Base-by-base conservation (phyloP, 202 grass and related monocot species). In the Bolboschoenoplectus hybrid region DNA sequence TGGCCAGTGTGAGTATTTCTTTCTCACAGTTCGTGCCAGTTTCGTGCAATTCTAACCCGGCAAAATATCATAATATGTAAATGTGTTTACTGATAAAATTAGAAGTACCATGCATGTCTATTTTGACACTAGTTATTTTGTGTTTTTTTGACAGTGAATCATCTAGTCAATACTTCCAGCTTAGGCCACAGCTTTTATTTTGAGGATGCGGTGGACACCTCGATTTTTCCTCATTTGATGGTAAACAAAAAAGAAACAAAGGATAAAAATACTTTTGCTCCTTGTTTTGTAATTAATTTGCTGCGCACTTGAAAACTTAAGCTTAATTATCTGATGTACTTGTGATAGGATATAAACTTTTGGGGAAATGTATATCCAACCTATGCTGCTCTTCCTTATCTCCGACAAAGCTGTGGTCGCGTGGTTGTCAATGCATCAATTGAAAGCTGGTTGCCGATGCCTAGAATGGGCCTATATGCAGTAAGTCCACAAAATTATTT, bases 351-450 rank as follows among this genome's bases (percentile, higher is more conserved):
- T 87, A 89, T 95, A 71, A 97, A 95, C 76, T 97, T 97, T 82
- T 97, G 95, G 91, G 95, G 92, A 45, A 97, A 95, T 80, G 95
- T 97, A 58, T 97, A 97, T 84, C 92, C 95, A 51, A 95, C 95
- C 1, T 91, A 92, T 67, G 89, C 92, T 7, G 92, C 95, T 43
- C 87, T 97, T 4, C 95, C 91, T 0, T 85, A 93, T 77, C 85
- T 95, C 85, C 86, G 95, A 40, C 95, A 80, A 82, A 91, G 85
- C 49, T 86, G 20, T 2, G 92, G 92, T 45, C 88, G 89, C 8
- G 85, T 97, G 81, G 85, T 97, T 36, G 92, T 95, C 17, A 93
- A 97, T 89, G 95, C 95, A 35, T 90, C 95, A 38, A 80, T 93
- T 67, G 95, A 97, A 65, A 91, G 77, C 84, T 95, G 95, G 92